Evolutionary conservation across 805 yeast species (phyloP).

Genomic region (Kazachstania martiniae): DNA sequence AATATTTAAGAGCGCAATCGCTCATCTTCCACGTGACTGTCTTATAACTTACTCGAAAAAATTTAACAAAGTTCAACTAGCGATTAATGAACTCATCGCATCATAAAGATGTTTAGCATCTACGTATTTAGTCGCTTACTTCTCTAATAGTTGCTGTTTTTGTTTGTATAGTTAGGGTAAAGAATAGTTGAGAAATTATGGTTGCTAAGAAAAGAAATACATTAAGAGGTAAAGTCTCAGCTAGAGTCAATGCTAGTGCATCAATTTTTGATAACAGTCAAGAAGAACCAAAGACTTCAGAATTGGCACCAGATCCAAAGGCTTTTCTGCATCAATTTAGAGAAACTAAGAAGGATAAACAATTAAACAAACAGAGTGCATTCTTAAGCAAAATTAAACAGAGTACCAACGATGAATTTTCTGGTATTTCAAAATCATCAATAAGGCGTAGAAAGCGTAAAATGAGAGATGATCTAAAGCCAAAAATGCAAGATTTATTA

Average conservation of each 20-base stretch:
- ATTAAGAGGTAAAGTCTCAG: conserved; percentile 33
- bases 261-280: conserved; percentile 4
- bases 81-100: no score
- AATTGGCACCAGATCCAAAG: conserved; percentile 29
- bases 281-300: not conserved
- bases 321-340: conserved; percentile 45
- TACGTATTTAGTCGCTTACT: no score
- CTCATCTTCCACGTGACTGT: no score
- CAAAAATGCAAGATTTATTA: conserved; percentile 55
- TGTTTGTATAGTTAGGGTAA: no score
- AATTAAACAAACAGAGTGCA: conserved; percentile 29
- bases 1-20: no score
- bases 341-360: conserved; percentile 44
- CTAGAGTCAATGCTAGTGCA: conserved; percentile 12
- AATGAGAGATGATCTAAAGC: conserved; percentile 51
- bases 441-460: conserved; percentile 53
- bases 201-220: conserved; percentile 39
- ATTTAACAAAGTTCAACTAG: no score
- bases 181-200: no score
- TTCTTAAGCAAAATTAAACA: conserved; percentile 18
- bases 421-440: conserved; percentile 55
- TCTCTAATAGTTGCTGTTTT: no score
- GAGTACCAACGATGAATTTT: conserved; percentile 20
- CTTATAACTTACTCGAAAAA: no score
- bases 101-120: no score